Evolutionary conservation across 768 basidiomycete genomes (phyloP), one percentile per base, ranked within the genome.

Genomic region (Leccinum incarnatum): DNA sequence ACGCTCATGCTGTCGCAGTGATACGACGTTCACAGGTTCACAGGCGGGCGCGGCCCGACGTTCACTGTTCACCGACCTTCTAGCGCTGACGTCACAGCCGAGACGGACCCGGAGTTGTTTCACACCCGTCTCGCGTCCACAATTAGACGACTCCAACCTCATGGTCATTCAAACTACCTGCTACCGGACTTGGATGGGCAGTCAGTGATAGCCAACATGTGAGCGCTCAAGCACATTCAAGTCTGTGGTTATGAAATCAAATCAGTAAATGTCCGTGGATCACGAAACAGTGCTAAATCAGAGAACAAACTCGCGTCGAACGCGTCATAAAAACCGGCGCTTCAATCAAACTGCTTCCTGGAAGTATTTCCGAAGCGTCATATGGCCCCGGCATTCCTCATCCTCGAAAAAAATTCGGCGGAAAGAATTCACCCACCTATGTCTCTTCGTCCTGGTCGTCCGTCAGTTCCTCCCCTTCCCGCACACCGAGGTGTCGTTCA

Each of bases 391-490:
- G 89, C 73, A 55, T 63, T 52, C 47, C 61, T 73, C 88, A 87
- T 89, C 88, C 53, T 23, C 8, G 10, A 7, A 37, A 37, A 42
- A 1, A 12, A 3, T 27, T 4, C 0, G 0, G 5, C 21, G 10
- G 10, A 40, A 21, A 21, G 4, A n/a, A 10, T 23, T 3, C 17
- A 51, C 68, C 54, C 59, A 62, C 67, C 30, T 61, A 71, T 49
- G 49, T 12, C 54, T 67, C 64, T n/a, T 68, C 74, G 2, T 82
- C 79, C 2, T 85, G 86, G 21, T 95, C 94, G 64, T 94, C 92
- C 3, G 96, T 98, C 61, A 98, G 75, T 67, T 95, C 93, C 58
- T 95, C 96, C 17, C 87, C 90, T 32, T 77, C 78, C n/a, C 80
- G 75, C 3, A 95, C 72, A 5, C 89, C 88, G 2, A 72, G 68